These are phyloP conservation scores for Nicotiana knightiana DNA, from an alignment of 257 asterid genomes.

Conservation along the genomic window DNA sequence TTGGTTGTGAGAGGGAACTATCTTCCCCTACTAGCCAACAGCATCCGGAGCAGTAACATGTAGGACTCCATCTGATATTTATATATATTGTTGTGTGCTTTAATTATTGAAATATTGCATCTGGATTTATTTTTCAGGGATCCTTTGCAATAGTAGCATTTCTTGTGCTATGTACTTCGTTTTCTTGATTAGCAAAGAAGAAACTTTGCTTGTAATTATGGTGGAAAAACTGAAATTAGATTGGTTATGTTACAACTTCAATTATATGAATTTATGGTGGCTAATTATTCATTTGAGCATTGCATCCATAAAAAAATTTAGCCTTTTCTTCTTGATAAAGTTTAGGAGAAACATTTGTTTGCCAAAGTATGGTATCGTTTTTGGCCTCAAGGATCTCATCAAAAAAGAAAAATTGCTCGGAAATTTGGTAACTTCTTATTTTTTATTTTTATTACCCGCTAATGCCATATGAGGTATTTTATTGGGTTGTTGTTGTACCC, in stretches of 20 bases:
- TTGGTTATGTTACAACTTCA: background rate
- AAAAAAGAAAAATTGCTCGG: no score
- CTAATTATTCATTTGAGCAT: no score
- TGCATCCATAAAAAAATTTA: no score
- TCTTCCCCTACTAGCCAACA: background rate
- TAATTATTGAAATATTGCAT: slow-evolving; percentile 38
- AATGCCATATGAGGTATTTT: no score
- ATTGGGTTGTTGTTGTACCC: no score
- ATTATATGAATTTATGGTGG: background rate
- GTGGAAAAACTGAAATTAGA: background rate
- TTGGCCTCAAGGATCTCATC: no score
- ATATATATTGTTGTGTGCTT: background rate
- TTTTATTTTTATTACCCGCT: no score
- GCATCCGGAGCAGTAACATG: background rate
- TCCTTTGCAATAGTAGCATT: slow-evolving; percentile 51
- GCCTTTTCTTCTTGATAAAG: background rate
- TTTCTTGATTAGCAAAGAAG: background rate
- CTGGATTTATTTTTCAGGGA: slow-evolving; percentile 46
- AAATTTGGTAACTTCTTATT: no score
- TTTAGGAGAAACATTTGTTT: no score
- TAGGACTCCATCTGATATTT: background rate
- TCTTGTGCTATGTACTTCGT: slow-evolving; percentile 6
- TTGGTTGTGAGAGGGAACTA: slow-evolving; percentile 11
- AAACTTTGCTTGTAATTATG: slow-evolving; percentile 4
- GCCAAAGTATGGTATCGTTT: no score